Evolutionary conservation across 106 monocot genomes (phyloP), one percentile per base, ranked within the genome.

Genomic region (Dioscorea alata): DNA sequence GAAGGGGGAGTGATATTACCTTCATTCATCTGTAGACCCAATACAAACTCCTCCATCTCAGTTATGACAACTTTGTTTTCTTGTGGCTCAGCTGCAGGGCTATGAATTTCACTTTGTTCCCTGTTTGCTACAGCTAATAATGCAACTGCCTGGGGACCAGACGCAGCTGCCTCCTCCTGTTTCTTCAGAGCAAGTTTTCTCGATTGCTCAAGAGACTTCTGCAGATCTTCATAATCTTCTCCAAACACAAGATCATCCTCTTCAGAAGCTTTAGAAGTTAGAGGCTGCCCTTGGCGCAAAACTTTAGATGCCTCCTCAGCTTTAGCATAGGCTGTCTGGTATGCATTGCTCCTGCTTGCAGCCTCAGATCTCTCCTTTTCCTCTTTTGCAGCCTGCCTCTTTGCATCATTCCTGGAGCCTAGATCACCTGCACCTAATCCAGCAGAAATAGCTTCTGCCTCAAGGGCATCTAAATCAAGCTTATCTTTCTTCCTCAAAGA

Each of bases 1-100:
- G 42, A 42, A 42, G 42, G 42, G 42, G 4, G 10, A 10, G 10
- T 42, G 10, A 6, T 42, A 58, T 20, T 80, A 97, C 97, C 92
- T 92, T 90, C 86, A 75, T 90, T 99, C 33, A 93, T 58, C 59
- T 99, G 89, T 54, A 99, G 77, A 69, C 97, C 92, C 72, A 88
- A 69, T 31, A 99, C 92, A 83, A 99, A 99, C 73, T 99, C 97
- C 76, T 90, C 92, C 89, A 92, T 87, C 73, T 99, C 97, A 19
- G 92, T 99, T 32, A 99, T 90, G 71, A 99, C 81, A 74, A 99
- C 87, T 63, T 75, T 92, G 65, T 87, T 86, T 60, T 83, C 89
- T 51, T 83, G 73, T 65, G 65, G 48, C 16, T 82, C 86, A 57
- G 69, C 74, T 51, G 23, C 24, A n/a, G 74, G 56, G 52, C 50